phyloP scores from a whole-genome alignment of 164 flowering plant genomes.

The Santalum album region DNA sequence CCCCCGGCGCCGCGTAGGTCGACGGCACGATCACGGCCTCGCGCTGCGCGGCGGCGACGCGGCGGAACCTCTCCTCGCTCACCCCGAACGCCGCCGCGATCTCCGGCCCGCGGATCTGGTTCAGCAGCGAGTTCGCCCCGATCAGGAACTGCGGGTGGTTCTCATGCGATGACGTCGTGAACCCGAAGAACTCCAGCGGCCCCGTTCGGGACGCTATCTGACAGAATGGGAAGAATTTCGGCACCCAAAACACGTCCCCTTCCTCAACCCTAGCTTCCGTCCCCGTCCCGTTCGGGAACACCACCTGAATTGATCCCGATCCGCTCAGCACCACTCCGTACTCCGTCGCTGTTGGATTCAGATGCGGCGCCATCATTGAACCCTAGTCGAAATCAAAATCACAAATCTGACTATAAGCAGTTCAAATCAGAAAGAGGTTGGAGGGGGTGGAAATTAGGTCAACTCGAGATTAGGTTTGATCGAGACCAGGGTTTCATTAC shows the following conservation, averaged over 20 bases:
- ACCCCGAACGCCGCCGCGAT: conserved; percentile 59
- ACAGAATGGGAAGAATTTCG: conserved; percentile 86
- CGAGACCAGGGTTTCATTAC: conserved; percentile 19
- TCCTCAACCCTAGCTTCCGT: conserved; percentile 45
- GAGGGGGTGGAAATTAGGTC: background rate
- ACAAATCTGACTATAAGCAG: no score
- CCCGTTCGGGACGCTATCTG: conserved; percentile 76
- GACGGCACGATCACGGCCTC: conserved; percentile 59
- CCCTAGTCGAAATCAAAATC: conserved; percentile 38
- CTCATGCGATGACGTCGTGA: conserved; percentile 68
- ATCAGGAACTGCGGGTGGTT: conserved; percentile 80
- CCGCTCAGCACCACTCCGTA: conserved; percentile 71
- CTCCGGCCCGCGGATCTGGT: conserved; percentile 43
- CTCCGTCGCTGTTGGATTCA: conserved; percentile 85
- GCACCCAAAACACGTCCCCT: conserved; percentile 82
- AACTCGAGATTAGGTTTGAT: background rate
- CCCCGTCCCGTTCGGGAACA: conserved; percentile 80
- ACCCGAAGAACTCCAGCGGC: conserved; percentile 85
- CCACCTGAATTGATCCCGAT: conserved; percentile 56
- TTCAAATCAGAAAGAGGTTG: no score
- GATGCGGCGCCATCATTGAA: conserved; percentile 94
- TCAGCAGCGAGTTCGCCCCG: conserved; percentile 56
- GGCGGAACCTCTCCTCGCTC: conserved; percentile 20
- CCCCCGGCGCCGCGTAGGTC: conserved; percentile 28
- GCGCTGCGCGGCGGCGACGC: conserved; percentile 35